Conservation (phyloP, 371 early-diverging fungal species). For the Mucor racemosus region DNA sequence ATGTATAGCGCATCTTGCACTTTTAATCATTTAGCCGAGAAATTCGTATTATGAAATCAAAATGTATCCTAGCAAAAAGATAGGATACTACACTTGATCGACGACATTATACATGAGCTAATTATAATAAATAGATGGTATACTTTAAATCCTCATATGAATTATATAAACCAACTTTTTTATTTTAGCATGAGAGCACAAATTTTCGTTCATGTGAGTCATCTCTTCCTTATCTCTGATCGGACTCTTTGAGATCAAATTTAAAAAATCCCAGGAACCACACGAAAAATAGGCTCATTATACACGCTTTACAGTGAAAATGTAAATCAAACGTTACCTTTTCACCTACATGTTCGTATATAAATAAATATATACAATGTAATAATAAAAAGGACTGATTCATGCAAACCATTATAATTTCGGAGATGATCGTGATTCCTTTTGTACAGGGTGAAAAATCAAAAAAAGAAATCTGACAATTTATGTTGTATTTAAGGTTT, state of each 20-base stretch:
- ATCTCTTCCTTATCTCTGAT: slow-evolving; percentile 2
- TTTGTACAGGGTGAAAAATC: background rate
- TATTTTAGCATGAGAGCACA: background rate
- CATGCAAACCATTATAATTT: slow-evolving; percentile 1
- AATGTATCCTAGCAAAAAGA: background rate
- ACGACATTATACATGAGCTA: too few relatives aligned
- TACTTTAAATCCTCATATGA: too few relatives aligned
- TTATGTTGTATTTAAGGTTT: background rate
- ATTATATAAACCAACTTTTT: background rate
- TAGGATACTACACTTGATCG: too few relatives aligned
- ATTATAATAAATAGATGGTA: too few relatives aligned
- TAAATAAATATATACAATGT: background rate
- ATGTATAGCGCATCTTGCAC: background rate
- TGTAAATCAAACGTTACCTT: background rate
- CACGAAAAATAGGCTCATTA: background rate
- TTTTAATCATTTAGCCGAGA: background rate
- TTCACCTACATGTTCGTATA: background rate
- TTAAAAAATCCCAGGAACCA: slow-evolving; percentile 4
- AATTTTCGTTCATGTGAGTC: slow-evolving; percentile 3
- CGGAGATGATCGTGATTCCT: background rate
- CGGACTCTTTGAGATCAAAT: background rate
- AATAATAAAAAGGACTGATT: background rate
- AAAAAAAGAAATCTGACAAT: background rate
- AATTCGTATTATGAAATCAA: too few relatives aligned
- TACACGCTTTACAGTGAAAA: background rate